Evolutionary conservation across 768 basidiomycete species (phyloP).

Genomic region (Termitomyces sp.): DNA sequence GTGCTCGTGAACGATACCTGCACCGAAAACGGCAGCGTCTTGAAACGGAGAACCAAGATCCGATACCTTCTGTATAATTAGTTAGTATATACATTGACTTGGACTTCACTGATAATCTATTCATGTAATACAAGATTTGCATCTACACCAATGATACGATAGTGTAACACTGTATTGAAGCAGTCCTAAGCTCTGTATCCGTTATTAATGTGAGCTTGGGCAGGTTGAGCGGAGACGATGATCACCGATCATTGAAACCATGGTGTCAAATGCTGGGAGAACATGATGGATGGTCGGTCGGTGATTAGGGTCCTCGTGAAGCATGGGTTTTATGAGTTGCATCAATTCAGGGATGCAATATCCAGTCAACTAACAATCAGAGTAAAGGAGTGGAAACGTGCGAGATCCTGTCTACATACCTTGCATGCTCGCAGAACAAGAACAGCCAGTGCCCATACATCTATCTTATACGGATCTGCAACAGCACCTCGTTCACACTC

Average conservation of each 20-base stretch:
- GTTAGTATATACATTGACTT: not conserved
- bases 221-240: slow-evolving; percentile 20
- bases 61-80: slow-evolving; percentile 11
- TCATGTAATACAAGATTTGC: not conserved
- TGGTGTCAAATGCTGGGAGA: slow-evolving; percentile 44
- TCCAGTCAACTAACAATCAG: slow-evolving; percentile 41
- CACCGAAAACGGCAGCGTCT: slow-evolving; percentile 76
- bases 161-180: not conserved
- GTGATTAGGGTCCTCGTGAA: slow-evolving; percentile 41
- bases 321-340: slow-evolving; percentile 52
- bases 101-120: slow-evolving; percentile 2
- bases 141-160: not conserved
- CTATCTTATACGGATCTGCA: slow-evolving; percentile 61
- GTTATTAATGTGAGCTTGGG: slow-evolving; percentile 13
- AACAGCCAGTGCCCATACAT: slow-evolving; percentile 68
- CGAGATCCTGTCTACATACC: slow-evolving; percentile 28
- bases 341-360: slow-evolving; percentile 56
- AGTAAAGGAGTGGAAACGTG: slow-evolving; percentile 6
- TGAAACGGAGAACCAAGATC: slow-evolving; percentile 32
- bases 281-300: slow-evolving; percentile 47
- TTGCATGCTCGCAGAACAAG: slow-evolving; percentile 61
- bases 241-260: slow-evolving; percentile 36
- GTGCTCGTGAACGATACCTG: slow-evolving; percentile 68
- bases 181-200: not conserved
- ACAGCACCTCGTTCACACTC: slow-evolving; percentile 51